Evolutionary conservation across 129 eudicot genomes (phyloP).

Genomic region (Flaveria trinervia): DNA sequence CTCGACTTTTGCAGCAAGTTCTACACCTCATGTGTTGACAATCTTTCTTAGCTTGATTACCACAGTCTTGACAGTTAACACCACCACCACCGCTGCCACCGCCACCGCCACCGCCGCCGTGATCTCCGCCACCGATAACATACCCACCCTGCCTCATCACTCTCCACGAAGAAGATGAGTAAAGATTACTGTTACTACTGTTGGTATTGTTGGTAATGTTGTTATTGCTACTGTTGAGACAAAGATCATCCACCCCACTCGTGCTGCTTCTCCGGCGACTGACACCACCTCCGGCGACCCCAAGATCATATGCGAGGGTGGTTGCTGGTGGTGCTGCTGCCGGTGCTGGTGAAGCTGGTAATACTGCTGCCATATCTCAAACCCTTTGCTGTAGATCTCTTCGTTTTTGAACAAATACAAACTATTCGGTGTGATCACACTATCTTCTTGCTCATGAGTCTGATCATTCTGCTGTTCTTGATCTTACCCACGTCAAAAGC

Average conservation of each 20-base stretch:
- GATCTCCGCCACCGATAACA: conserved; percentile 34
- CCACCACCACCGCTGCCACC: conserved; percentile 23
- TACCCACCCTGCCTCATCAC: conserved; percentile 49
- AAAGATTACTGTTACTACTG: conserved; percentile 9
- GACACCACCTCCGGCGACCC: background rate
- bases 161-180: conserved; percentile 29
- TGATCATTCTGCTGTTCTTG: conserved; percentile 23
- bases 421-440: conserved; percentile 38
- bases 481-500: conserved; percentile 31
- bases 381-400: conserved; percentile 85
- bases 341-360: conserved; percentile 57
- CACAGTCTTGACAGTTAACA: conserved; percentile 81
- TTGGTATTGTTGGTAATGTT: conserved; percentile 12
- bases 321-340: conserved; percentile 35
- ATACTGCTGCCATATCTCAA: conserved; percentile 83
- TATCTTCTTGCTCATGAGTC: conserved; percentile 26
- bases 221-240: conserved; percentile 32
- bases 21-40: conserved; percentile 72
- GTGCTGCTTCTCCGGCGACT: conserved; percentile 18
- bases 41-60: conserved; percentile 87
- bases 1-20: conserved; percentile 85
- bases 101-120: conserved; percentile 40
- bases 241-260: conserved; percentile 32
- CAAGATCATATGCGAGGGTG: conserved; percentile 35
- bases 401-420: conserved; percentile 62